A percentile compares a stretch with the other conserved stretches of the same genome.
phyloP scores from a whole-genome alignment of 495 filamentous ascomycete genomes.

The Talaromyces stipitatus region DNA sequence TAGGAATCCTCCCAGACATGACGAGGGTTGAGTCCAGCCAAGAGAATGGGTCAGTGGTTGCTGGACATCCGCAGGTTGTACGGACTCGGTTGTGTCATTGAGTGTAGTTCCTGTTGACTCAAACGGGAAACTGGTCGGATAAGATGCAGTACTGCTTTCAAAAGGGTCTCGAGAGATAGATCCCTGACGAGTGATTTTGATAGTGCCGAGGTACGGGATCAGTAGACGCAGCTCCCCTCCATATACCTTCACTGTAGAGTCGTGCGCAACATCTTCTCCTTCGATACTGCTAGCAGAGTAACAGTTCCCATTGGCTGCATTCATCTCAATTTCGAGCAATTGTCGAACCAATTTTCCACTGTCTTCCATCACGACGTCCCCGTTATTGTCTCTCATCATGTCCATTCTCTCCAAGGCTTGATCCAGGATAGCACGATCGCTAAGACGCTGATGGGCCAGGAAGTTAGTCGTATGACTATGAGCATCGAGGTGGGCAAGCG shows the following conservation, averaged over 20 bases:
- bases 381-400: conserved; percentile 16
- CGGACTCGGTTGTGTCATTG: neutral
- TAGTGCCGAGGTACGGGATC: conserved; percentile 28
- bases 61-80: neutral
- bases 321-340: conserved; percentile 27
- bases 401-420: conserved; percentile 31
- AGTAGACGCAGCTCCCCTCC: conserved; percentile 14
- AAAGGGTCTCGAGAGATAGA: neutral
- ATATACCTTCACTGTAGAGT: conserved; percentile 5
- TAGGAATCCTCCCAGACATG: neutral
- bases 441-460: conserved; percentile 31
- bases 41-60: neutral
- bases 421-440: conserved; percentile 39
- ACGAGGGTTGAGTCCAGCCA: too few species aligned
- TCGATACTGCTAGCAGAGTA: conserved; percentile 4
- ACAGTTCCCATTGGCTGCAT: conserved; percentile 12
- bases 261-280: conserved; percentile 9
- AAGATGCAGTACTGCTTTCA: neutral
- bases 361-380: conserved; percentile 23
- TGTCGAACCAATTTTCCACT: conserved; percentile 23
- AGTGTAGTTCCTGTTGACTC: neutral
- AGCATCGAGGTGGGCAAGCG: conserved; percentile 9
- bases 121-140: neutral
- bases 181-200: conserved; percentile 18
- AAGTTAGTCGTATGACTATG: conserved; percentile 14